A percentile compares a stretch with the other conserved stretches of the same genome.
Evolutionary conservation across 2,329 filamentous ascomycete genomes (phyloP).

Genomic region (Epichloe gansuensis): DNA sequence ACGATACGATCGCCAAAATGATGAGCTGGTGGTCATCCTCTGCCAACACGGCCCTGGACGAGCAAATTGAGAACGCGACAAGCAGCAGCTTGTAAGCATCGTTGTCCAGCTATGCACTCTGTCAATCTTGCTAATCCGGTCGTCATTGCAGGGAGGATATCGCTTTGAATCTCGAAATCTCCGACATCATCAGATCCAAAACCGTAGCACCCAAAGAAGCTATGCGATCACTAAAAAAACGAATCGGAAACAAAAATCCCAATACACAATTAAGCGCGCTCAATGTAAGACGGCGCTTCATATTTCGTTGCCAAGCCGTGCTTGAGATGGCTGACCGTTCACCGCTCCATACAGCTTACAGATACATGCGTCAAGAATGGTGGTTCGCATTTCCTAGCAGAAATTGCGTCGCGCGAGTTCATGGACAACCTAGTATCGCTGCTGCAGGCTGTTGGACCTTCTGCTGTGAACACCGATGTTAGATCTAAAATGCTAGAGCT

Average conservation of each 20-base stretch:
- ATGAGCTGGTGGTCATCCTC: constrained; percentile 98
- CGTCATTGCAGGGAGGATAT: constrained; percentile 65
- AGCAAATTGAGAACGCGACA: constrained; percentile 92
- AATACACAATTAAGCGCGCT: constrained; percentile 93
- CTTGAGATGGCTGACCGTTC: not conserved
- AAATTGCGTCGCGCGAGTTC: constrained; percentile 94
- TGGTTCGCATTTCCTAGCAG: constrained; percentile 82
- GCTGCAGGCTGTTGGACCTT: constrained; percentile 63
- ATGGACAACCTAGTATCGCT: constrained; percentile 94
- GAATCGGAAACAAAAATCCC: constrained; percentile 94
- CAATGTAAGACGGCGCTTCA: constrained; percentile 44
- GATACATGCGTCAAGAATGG: constrained; percentile 99
- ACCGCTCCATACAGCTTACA: constrained; percentile 51
- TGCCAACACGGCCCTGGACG: constrained; percentile 80
- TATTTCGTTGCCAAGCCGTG: not conserved
- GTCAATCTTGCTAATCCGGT: constrained; percentile 7
- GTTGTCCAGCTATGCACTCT: not conserved
- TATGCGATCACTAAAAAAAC: constrained; percentile 88
- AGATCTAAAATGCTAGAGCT: constrained; percentile 83
- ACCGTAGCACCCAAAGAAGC: constrained; percentile 95
- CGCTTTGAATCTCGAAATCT: constrained; percentile 93
- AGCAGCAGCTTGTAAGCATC: constrained; percentile 71
- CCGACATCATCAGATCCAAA: constrained; percentile 93
- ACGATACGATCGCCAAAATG: constrained; percentile 26
- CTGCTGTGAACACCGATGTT: constrained; percentile 72